Evolutionary conservation across 371 early-diverging fungal species (phyloP).

Genomic region (Rhizopus delemar): DNA sequence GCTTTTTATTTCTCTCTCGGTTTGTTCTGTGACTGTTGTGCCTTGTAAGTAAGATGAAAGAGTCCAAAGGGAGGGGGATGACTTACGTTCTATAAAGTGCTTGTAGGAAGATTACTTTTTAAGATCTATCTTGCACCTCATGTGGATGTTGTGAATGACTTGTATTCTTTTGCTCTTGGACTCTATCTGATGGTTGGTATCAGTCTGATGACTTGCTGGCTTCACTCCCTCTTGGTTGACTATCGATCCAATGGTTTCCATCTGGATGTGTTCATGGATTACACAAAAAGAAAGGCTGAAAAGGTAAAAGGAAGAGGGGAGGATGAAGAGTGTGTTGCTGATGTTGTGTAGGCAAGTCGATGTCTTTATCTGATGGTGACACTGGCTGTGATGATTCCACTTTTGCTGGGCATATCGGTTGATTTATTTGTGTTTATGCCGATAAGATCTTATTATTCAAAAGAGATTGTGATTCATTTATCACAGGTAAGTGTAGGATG

Average conservation of each 20-base stretch:
- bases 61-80: no score
- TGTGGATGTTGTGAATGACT: conserved; percentile 51
- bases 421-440: conserved; percentile 64
- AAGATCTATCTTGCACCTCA: conserved; percentile 36
- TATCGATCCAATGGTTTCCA: not conserved
- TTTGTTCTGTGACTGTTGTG: conserved; percentile 50
- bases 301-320: not conserved
- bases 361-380: conserved; percentile 37
- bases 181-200: conserved; percentile 40
- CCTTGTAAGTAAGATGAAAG: conserved; percentile 44
- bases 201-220: conserved; percentile 24
- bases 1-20: conserved; percentile 53
- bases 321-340: not conserved
- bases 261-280: not conserved
- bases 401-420: conserved; percentile 53
- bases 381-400: conserved; percentile 58
- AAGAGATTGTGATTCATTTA: conserved; percentile 45
- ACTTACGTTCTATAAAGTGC: conserved; percentile 27
- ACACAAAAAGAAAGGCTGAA: not conserved
- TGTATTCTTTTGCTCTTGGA: conserved; percentile 57
- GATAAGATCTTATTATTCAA: conserved; percentile 34
- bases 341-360: conserved; percentile 19
- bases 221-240: not conserved
- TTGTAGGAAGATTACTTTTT: conserved; percentile 53
- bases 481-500: conserved; percentile 46